phyloP scores from a whole-genome alignment of 495 filamentous ascomycete species.

The Talaromyces liani region DNA sequence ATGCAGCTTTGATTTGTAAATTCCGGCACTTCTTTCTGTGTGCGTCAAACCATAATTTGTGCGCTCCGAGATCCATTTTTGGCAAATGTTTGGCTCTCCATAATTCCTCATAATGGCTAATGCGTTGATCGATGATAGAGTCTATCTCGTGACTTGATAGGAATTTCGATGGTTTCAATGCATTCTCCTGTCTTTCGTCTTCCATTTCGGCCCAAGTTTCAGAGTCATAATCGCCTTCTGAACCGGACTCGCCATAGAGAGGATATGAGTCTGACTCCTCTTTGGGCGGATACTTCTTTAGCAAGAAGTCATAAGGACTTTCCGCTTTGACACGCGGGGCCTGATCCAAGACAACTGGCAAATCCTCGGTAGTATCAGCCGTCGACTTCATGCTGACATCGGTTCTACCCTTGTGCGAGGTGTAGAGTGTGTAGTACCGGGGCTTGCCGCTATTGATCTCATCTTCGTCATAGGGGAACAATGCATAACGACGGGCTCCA shows the following conservation, averaged over 20 bases:
- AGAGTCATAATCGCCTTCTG: conserved; percentile 45
- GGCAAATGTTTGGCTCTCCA: conserved; percentile 54
- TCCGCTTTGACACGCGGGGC: background rate
- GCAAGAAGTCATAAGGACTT: conserved; percentile 26
- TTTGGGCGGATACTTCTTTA: conserved; percentile 39
- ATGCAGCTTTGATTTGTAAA: conserved; percentile 17
- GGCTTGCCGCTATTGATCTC: conserved; percentile 7
- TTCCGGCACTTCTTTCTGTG: conserved; percentile 24
- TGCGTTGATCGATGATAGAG: conserved; percentile 42
- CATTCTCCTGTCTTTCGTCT: conserved; percentile 34
- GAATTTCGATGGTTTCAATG: conserved; percentile 5
- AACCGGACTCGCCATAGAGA: conserved; percentile 57
- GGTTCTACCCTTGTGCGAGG: conserved; percentile 14
- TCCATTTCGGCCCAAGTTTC: conserved; percentile 58
- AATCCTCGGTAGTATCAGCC: background rate
- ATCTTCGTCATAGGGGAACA: conserved; percentile 19
- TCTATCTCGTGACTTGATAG: conserved; percentile 43
- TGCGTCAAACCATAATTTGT: conserved; percentile 52
- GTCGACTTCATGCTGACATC: conserved; percentile 18
- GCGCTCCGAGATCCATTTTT: conserved; percentile 44
- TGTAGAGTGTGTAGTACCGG: conserved; percentile 21
- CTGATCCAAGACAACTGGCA: background rate
- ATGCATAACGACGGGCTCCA: conserved; percentile 12
- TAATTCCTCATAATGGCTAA: conserved; percentile 40
- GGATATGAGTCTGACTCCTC: conserved; percentile 48